Evolutionary conservation across 352 stramenopile genomes (phyloP).

Genomic region (Phytophthora pistaciae): DNA sequence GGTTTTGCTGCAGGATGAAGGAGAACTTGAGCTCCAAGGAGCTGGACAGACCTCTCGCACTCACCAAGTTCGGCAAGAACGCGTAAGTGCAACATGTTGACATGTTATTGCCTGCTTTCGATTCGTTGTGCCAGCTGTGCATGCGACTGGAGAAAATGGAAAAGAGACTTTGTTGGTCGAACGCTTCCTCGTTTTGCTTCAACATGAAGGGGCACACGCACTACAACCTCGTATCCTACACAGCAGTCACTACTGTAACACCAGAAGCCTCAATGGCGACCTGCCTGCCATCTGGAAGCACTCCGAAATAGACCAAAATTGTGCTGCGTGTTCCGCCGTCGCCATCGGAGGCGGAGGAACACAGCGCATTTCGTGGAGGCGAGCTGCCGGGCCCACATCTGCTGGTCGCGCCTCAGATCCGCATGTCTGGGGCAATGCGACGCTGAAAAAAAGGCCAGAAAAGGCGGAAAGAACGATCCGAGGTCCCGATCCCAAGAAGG

Average conservation of each 20-base stretch:
- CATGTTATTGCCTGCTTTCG: conserved; percentile 1
- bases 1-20: conserved; percentile 49
- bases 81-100: conserved; percentile 2
- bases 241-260: neutral
- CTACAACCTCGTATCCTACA: neutral
- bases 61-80: conserved; percentile 37
- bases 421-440: conserved; percentile 19
- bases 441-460: conserved; percentile 20
- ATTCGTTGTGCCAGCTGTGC: conserved; percentile 17
- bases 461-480: conserved; percentile 21
- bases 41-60: conserved; percentile 36
- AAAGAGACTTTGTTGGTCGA: conserved; percentile 27
- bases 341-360: conserved; percentile 29
- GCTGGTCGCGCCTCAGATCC: conserved; percentile 4
- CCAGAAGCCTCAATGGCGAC: neutral
- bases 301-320: conserved; percentile 14
- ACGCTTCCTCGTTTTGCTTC: conserved; percentile 10
- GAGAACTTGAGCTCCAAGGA: conserved; percentile 62
- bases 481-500: neutral
- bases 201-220: conserved; percentile 22
- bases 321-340: neutral
- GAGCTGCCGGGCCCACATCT: conserved; percentile 24
- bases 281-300: neutral
- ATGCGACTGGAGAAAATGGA: conserved; percentile 31
- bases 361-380: conserved; percentile 31